A percentile compares a stretch with the other conserved stretches of the same genome.
Conservation (phyloP, 2,329 filamentous ascomycete genomes). For the Ophiosphaerella korrae region DNA sequence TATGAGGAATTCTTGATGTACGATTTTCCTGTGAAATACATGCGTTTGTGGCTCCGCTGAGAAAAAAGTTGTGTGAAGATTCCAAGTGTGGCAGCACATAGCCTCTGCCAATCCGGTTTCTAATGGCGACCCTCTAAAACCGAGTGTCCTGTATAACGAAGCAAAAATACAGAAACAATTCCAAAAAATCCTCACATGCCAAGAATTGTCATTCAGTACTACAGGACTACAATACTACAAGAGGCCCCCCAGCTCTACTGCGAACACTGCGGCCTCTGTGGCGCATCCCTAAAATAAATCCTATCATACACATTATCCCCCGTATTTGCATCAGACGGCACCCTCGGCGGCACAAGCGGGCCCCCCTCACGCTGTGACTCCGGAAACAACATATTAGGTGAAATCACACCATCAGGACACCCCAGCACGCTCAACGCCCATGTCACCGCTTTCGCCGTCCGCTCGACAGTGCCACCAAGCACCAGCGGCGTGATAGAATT, state of each 20-base stretch:
- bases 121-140: no score
- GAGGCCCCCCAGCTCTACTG: background rate
- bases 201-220: background rate
- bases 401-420: slow-evolving; percentile 34
- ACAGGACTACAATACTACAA: background rate
- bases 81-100: no score
- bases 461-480: slow-evolving; percentile 30
- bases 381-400: slow-evolving; percentile 38
- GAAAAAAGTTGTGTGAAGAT: no score
- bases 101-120: background rate
- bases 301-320: slow-evolving; percentile 47
- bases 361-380: slow-evolving; percentile 34
- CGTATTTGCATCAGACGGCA: slow-evolving; percentile 26
- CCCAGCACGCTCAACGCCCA: slow-evolving; percentile 43
- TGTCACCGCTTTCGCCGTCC: slow-evolving; percentile 21
- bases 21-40: background rate
- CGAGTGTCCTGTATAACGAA: background rate
- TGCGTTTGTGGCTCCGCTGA: no score
- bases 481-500: slow-evolving; percentile 44
- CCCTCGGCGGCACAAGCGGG: slow-evolving; percentile 30
- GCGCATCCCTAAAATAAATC: slow-evolving; percentile 31
- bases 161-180: background rate
- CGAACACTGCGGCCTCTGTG: background rate
- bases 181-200: no score
- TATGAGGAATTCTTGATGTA: background rate